Evolutionary conservation across 2,329 filamentous ascomycete species (phyloP).

Genomic region (Cordyceps sp.): DNA sequence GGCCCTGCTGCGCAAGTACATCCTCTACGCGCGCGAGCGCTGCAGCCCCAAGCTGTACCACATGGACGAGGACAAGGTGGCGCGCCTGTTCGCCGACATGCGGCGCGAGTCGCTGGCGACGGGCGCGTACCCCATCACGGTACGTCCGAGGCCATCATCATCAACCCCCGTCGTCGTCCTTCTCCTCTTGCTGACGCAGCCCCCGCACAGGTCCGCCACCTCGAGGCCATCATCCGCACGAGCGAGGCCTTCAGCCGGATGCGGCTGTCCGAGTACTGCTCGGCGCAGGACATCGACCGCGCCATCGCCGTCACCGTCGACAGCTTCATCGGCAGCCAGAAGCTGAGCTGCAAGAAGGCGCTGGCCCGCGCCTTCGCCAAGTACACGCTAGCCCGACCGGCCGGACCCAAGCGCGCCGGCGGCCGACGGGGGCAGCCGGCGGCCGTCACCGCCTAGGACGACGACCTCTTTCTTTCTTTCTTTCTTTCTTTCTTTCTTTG

Average conservation of each 20-base stretch:
- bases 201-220: constrained; percentile 61
- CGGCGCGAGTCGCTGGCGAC: constrained; percentile 81
- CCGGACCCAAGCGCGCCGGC: too few species aligned
- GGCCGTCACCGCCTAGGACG: too few species aligned
- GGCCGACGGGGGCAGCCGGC: too few species aligned
- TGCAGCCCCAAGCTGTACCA: constrained; percentile 88
- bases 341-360: constrained; percentile 95
- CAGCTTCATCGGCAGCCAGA: constrained; percentile 89
- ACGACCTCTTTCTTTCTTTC: too few species aligned
- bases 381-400: constrained; percentile 50
- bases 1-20: constrained; percentile 86
- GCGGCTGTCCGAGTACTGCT: constrained; percentile 93
- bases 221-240: constrained; percentile 95
- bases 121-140: constrained; percentile 93
- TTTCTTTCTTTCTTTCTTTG: too few species aligned
- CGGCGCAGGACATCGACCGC: constrained; percentile 78
- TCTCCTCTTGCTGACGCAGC: not conserved
- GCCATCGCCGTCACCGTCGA: constrained; percentile 95
- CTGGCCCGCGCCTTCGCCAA: constrained; percentile 90
- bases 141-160: too few species aligned
- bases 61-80: constrained; percentile 95
- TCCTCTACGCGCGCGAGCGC: constrained; percentile 81
- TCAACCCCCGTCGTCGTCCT: too few species aligned
- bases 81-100: constrained; percentile 91
- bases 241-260: constrained; percentile 92